Conservation (phyloP, 768 basidiomycete species). For the Cystofilobasidium macerans region DNA sequence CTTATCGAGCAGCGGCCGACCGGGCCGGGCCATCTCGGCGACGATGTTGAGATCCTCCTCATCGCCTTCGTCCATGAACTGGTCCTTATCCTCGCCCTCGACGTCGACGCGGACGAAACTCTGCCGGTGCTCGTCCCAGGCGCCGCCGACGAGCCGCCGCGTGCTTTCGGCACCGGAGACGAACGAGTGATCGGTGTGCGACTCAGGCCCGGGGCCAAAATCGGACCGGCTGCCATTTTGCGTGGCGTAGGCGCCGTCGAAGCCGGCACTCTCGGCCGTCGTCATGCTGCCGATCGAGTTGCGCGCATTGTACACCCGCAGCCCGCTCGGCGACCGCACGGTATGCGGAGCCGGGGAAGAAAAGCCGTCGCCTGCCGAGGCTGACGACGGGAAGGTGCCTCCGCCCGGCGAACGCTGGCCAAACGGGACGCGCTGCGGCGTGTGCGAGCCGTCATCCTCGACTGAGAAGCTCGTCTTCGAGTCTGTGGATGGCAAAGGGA, state of each 20-base stretch:
- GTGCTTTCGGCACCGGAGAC: conserved; percentile 12
- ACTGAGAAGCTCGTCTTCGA: neutral
- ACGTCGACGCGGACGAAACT: conserved; percentile 18
- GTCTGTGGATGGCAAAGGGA: neutral
- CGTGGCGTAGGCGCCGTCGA: neutral
- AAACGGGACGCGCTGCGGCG: neutral
- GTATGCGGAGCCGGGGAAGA: neutral
- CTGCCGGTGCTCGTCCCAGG: conserved; percentile 23
- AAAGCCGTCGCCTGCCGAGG: neutral
- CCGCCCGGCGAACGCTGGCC: neutral
- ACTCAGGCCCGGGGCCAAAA: neutral
- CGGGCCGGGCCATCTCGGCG: conserved; percentile 54
- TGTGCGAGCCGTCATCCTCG: neutral
- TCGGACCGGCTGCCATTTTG: neutral
- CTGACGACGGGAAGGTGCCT: neutral
- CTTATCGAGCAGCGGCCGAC: conserved; percentile 54
- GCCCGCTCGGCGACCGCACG: neutral
- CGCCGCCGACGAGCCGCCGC: conserved; percentile 20
- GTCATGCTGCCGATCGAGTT: conserved; percentile 5
- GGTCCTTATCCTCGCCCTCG: conserved; percentile 33
- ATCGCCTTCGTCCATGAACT: conserved; percentile 51
- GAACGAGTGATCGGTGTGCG: conserved; percentile 5
- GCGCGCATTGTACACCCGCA: neutral
- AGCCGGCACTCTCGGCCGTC: conserved; percentile 4
- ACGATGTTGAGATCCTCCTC: conserved; percentile 50